Evolutionary conservation across 495 filamentous ascomycete species (phyloP), one percentile per base, ranked within the genome.

Genomic region (Alectoria sarmentosa): DNA sequence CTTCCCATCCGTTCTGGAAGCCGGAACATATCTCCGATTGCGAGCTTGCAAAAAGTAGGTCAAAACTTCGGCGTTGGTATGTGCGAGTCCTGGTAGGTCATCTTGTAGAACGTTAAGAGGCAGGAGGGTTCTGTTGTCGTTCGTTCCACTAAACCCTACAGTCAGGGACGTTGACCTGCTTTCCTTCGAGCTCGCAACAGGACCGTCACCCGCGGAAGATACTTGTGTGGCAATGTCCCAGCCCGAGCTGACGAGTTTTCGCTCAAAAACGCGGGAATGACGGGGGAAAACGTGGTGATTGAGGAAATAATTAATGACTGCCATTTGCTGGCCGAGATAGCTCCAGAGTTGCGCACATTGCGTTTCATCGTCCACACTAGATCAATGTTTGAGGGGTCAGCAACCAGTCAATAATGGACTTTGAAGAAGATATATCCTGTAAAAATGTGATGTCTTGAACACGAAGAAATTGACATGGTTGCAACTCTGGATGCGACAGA

Each of bases 111-210:
- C 74, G 21, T 73, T 72, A 1, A 88, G 70, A 1, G 88, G 86
- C 1, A 90, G 75, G 3, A 84, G 71, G 38, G 76, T 67, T 54
- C 79, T 77, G 26, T 80, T 84, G 68, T 92, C 87, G 46, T 88
- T 90, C 0, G 88, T 92, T 4, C 88, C 88, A 71, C 86, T 90
- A 65, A 91, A 91, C 0, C 88, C 87, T 0, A 83, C 86, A 0
- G 83, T 84, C 0, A 80, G 77, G 37, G 83, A 73, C 0, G 23
- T 56, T 23, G 38, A 36, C 23, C 3, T n/a, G 44, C 41, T 28
- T 42, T 58, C 54, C n/a, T 52, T 49, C 11, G 37, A 44, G 7
- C 1, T 17, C 19, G 4, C 7, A 17, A 36, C 58, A 36, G 28
- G 21, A n/a, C 17, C 46, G 5, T 63, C 28, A 1, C 5, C 26